Base-by-base conservation (phyloP, 257 asterid species). In the Lantana camara region DNA sequence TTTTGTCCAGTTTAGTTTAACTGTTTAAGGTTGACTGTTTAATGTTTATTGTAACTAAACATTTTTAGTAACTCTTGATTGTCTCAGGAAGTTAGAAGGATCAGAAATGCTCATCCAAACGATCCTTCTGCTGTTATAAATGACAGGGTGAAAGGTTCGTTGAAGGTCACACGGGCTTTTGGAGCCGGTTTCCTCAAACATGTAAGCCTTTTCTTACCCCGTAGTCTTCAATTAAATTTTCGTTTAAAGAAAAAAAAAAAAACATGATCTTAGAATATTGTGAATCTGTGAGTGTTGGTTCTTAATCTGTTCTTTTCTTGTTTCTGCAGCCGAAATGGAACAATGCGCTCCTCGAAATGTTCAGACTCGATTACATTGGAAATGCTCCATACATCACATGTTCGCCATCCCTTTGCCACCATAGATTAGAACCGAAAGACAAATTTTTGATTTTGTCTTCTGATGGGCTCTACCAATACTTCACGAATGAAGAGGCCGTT, bases 151-250 rank as follows among this genome's bases (percentile, higher is more conserved):
- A 94, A 94, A 66, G 97, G 97, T 37, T 87, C 95, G 12, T 73
- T 94, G 76, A 88, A 83, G 75, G 99, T 94, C 37, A 90, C 97
- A 5, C 92, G 99, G 40, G 99, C 99, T 14, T 94, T 94, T 60
- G 99, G 99, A 13, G 97, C 97, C 6, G 99, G 96, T 63, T 94
- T 69, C 68, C 94, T 94, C 64, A 94, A 94, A 74, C 89, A 85
- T 80, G 99, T 94, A 70, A 16, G 4, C 46, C 13, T 9, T 35
- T 35, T 7, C 40, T 35, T 7, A 2, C 9, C 11, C 7, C 7
- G 7, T 7, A 5, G 5, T 13, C 32, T 48, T 57, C 9, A 50
- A 41, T 27, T 27, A 2, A 2, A 5, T 2, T 27, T 2, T 2
- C 2, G 5, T 27, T 27, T 2, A 27, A 27, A 27, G 5, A 27